Evolutionary conservation across 108 stramenopile species (phyloP).

Genomic region (Skeletonema potamos): DNA sequence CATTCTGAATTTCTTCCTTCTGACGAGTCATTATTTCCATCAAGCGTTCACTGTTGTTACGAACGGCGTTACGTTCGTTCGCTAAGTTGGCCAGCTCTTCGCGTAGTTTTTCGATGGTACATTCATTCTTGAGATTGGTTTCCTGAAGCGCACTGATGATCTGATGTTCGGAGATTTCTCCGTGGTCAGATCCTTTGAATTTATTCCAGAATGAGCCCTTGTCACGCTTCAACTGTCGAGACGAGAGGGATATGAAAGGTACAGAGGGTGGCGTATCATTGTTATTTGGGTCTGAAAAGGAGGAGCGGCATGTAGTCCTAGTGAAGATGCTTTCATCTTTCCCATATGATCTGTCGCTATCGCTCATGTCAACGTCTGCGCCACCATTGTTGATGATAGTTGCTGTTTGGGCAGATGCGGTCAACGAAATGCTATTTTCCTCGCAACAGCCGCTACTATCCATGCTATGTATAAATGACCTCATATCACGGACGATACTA

Average conservation of each 20-base stretch:
- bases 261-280: not conserved
- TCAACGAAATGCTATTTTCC: not conserved
- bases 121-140: conserved; percentile 15
- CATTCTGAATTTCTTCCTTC: conserved; percentile 13
- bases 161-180: not conserved
- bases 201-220: not conserved
- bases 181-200: not conserved
- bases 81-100: conserved; percentile 14
- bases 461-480: not conserved
- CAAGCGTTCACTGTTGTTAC: conserved; percentile 16
- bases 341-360: not conserved
- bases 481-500: not conserved
- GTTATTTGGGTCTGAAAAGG: not conserved
- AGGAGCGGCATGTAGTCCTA: not conserved
- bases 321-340: not conserved
- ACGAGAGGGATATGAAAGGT: not conserved
- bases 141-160: conserved; percentile 10
- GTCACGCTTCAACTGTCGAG: not conserved
- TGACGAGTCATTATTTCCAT: conserved; percentile 13
- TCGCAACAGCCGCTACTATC: not conserved
- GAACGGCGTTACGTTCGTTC: conserved; percentile 17
- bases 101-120: conserved; percentile 13
- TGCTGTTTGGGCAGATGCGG: not conserved
- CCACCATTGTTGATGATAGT: not conserved
- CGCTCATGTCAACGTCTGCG: not conserved